Percentiles rank a stretch among this genome's conserved stretches.
Evolutionary conservation across 2,329 filamentous ascomycete genomes (phyloP).

Genomic region (Conoideocrella luteorostrata): DNA sequence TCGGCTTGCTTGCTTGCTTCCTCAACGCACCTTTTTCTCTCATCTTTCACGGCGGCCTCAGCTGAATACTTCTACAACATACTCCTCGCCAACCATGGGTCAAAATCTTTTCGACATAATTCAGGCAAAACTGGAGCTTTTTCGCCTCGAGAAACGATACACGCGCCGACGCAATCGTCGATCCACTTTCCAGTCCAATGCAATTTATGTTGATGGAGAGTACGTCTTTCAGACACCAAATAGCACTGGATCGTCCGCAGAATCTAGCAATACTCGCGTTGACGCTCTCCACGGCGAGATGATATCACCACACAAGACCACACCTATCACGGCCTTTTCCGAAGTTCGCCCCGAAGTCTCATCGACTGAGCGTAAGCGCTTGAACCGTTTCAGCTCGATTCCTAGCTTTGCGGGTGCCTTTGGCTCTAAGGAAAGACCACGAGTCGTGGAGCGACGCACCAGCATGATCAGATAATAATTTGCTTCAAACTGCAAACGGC

Average conservation of each 20-base stretch:
- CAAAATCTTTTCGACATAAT: conserved; percentile 52
- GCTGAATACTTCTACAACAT: neutral
- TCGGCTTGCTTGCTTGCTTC: neutral
- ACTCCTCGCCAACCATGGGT: conserved; percentile 32
- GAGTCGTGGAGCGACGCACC: conserved; percentile 34
- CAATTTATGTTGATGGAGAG: conserved; percentile 90
- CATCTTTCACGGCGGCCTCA: neutral
- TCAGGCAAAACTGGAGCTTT: conserved; percentile 74
- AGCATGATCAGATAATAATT: conserved; percentile 30
- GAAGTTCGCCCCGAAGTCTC: conserved; percentile 19
- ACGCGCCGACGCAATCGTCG: conserved; percentile 80
- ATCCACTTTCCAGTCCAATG: conserved; percentile 82
- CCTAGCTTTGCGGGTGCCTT: conserved; percentile 42
- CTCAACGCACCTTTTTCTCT: neutral
- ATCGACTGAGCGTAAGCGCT: conserved; percentile 37
- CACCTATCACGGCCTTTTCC: conserved; percentile 13
- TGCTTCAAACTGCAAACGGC: neutral
- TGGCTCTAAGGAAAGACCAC: conserved; percentile 24
- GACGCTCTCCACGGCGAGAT: conserved; percentile 31
- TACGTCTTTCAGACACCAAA: conserved; percentile 72
- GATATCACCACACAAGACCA: conserved; percentile 18
- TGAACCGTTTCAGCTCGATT: conserved; percentile 51
- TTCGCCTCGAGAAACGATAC: conserved; percentile 92
- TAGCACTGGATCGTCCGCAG: conserved; percentile 50
- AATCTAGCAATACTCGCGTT: conserved; percentile 30